These are phyloP conservation scores for Fomes fomentarius DNA, from an alignment of 1,284 basidiomycete genomes.

Conservation along the genomic window DNA sequence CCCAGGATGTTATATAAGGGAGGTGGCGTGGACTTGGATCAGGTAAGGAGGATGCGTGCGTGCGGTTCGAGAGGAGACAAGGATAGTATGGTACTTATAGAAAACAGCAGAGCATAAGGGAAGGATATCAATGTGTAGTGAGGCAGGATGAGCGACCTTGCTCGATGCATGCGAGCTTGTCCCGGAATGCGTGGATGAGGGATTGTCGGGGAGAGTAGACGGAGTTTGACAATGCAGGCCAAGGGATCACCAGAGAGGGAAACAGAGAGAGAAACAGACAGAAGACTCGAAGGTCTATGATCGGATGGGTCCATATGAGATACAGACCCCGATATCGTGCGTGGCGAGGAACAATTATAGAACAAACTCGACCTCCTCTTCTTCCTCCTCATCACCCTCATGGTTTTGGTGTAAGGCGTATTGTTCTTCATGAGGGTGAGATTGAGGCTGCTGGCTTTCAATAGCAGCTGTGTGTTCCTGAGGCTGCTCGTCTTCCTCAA, in stretches of 20 bases:
- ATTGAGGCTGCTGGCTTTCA: slow-evolving; percentile 3
- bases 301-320: neutral
- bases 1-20: neutral
- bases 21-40: neutral
- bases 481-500: slow-evolving; percentile 12
- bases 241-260: neutral
- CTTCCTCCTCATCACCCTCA: slow-evolving; percentile 52
- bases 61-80: slow-evolving; percentile 1
- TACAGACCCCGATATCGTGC: no score
- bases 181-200: neutral
- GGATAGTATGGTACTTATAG: slow-evolving; percentile 14
- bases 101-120: slow-evolving; percentile 22
- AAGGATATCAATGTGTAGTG: slow-evolving; percentile 9
- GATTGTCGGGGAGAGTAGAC: neutral
- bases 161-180: slow-evolving; percentile 2
- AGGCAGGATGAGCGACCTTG: slow-evolving; percentile 12
- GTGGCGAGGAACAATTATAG: slow-evolving; percentile 33
- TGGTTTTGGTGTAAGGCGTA: slow-evolving; percentile 29
- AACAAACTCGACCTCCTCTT: slow-evolving; percentile 57
- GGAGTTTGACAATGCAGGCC: no score
- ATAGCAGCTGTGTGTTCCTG: slow-evolving; percentile 6
- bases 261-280: neutral
- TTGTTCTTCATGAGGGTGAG: slow-evolving; percentile 20
- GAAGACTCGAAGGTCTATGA: neutral
- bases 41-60: slow-evolving; percentile 6